Evolutionary conservation across 495 filamentous ascomycete species (phyloP), one percentile per base, ranked within the genome.

Genomic region (Paragyromitra xinjiangensis): DNA sequence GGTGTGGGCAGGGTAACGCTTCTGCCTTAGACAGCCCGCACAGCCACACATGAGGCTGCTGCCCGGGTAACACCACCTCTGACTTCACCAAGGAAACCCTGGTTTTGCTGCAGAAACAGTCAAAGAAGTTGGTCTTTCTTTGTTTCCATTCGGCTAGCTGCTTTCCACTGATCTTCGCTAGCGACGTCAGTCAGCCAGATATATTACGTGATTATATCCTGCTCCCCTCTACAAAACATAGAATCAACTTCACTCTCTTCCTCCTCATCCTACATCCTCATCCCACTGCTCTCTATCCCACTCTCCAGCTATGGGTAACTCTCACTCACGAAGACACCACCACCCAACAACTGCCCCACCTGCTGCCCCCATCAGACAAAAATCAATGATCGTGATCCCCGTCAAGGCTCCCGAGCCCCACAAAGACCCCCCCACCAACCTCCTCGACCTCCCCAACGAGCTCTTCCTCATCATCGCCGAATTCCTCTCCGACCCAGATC

Each of bases 391-490:
- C 2, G 0, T 22, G 3, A 5, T 56, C 19, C 44, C 68, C 8
- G 48, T 48, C 24, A 22, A 40, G n/a, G 9, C 24, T 55, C 3
- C 39, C 9, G 26, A 16, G 2, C 51, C 42, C 22, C 6, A 42
- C 29, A 62, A 37, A 50, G 24, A 8, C 29, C 55, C 68, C 1
- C 59, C 61, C 6, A 34, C 51, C 4, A 45, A 12, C 3, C 34
- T 77, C 14, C 74, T 65, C 29, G 26, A 65, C 24, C 69, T 77
- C 61, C 74, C 74, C 29, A 77, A 77, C 29, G 74, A 77, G 40
- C 62, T 77, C 29, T 53, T 77, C 68, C 69, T 77, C 14, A 66
- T 77, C n/a, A 59, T 77, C 9, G 59, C 61, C 14, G 74, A 77
- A 3, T 73, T 40, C 48, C 68, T 77, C 59, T 59, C 50, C 3